These are phyloP conservation scores for Macadamia integrifolia DNA, from an alignment of 164 flowering plant species.

Conservation along the genomic window DNA sequence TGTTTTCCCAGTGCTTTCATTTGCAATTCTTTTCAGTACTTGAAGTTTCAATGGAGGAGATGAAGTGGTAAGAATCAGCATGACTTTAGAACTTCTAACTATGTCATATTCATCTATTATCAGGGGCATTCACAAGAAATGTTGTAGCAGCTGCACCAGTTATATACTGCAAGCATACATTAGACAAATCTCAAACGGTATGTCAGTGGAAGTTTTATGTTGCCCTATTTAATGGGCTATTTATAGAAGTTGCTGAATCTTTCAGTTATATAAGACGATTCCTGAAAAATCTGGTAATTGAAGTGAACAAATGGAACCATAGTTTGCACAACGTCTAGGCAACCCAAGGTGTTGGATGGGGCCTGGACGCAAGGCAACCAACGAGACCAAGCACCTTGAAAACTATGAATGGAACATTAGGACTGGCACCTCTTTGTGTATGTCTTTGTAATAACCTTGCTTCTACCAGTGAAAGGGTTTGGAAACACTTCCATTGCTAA, in stretches of 20 bases:
- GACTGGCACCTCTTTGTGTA: too few relatives aligned
- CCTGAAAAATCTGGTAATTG: too few relatives aligned
- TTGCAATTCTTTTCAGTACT: not conserved
- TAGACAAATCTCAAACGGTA: conserved; percentile 59
- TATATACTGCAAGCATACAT: conserved; percentile 51
- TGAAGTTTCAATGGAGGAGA: not conserved
- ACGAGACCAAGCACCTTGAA: too few relatives aligned
- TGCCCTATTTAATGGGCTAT: not conserved
- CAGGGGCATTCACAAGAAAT: conserved; percentile 89
- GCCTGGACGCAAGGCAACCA: too few relatives aligned
- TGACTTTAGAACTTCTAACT: not conserved
- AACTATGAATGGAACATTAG: too few relatives aligned
- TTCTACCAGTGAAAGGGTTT: too few relatives aligned
- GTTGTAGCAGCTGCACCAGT: conserved; percentile 98
- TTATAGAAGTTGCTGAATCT: not conserved
- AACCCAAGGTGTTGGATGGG: too few relatives aligned
- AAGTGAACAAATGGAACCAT: too few relatives aligned
- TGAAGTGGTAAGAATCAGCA: not conserved
- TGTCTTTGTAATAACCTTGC: too few relatives aligned
- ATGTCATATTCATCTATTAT: conserved; percentile 5
- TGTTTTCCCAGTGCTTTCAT: not conserved
- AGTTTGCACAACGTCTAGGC: too few relatives aligned
- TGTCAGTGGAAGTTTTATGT: conserved; percentile 9
- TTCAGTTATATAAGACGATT: too few relatives aligned
- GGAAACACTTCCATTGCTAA: too few relatives aligned